Evolutionary conservation across 2,329 filamentous ascomycete species (phyloP), one percentile per base, ranked within the genome.

Genomic region (Aspergillus brasiliensis): DNA sequence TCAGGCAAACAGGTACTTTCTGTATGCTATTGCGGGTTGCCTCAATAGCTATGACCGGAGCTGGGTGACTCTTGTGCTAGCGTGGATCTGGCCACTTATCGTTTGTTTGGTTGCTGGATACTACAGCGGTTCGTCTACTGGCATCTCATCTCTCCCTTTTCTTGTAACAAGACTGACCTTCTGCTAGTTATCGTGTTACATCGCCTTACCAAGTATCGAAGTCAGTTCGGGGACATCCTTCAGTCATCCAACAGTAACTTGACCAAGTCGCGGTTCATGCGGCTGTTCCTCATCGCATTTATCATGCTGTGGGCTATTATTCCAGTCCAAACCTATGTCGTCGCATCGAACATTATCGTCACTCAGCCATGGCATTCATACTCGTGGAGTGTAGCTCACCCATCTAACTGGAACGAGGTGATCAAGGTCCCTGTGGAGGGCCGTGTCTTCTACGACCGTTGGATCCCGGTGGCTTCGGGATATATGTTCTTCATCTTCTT

Each of bases 401-500:
- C 81, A 2, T 68, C 77, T 0, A 65, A 72, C 3, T 88, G 85
- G 82, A 69, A 78, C 48, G 69, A 67, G 1, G 82, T 88, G 61
- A 62, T 79, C 27, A 81, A 80, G 60, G 69, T 83, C 2, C 80
- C 81, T 2, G 75, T 79, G 21, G 38, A 74, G 42, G 80, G 83
- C 37, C 8, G 63, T 2, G 75, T 84, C 40, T 71, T 78, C 46
- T 83, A 83, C 60, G 84, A 88, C 67, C 81, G 83, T 28, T 90
- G 85, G 84, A 78, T 84, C 19, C 81, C 83, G 49, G 75, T 88
- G 8, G 79, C 69, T 0, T 77, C 81, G 3, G 84, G 83, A 0
- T 80, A 84, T 60, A 59, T 86, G 25, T 73, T 86, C 11, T 90
- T 90, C 68, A 55, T 83, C n/a, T 84, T 88, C 67, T 89, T 89